Percentiles rank a stretch among this genome's conserved stretches.
Evolutionary conservation across 78 protist genomes (phyloP).

Genomic region (Dictyostelium firmibasis): DNA sequence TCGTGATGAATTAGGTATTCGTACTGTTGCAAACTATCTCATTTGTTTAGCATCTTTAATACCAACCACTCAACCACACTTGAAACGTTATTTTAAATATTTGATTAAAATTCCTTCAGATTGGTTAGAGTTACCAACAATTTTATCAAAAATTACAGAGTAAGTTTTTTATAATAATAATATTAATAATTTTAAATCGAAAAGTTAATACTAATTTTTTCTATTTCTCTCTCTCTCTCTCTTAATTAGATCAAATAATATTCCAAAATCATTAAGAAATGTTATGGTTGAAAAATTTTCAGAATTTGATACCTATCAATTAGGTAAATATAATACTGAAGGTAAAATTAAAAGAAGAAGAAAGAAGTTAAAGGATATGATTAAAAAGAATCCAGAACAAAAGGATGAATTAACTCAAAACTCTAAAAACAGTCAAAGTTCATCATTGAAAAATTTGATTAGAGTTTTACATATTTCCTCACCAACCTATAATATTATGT

Average conservation of each 20-base stretch:
- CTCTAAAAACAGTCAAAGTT: slow-evolving; percentile 5
- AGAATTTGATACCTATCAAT: slow-evolving; percentile 88
- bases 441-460: slow-evolving; percentile 86
- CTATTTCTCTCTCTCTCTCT: not conserved
- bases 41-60: slow-evolving; percentile 66
- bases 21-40: slow-evolving; percentile 88
- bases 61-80: slow-evolving; percentile 59
- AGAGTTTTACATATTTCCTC: slow-evolving; percentile 86
- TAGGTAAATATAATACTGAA: slow-evolving; percentile 93
- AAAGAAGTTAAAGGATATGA: slow-evolving; percentile 67
- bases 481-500: slow-evolving; percentile 86
- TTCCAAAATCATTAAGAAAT: slow-evolving; percentile 88
- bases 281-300: slow-evolving; percentile 86
- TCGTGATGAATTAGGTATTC: slow-evolving; percentile 86
- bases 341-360: slow-evolving; percentile 79
- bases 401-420: not conserved
- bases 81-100: slow-evolving; percentile 66
- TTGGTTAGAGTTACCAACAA: slow-evolving; percentile 88
- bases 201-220: not conserved
- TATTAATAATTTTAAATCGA: not conserved
- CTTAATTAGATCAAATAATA: slow-evolving; percentile 1
- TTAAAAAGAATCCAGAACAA: slow-evolving; percentile 34
- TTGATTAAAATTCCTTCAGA: slow-evolving; percentile 88
- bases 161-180: not conserved
- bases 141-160: slow-evolving; percentile 42